Percentiles rank a stretch among this genome's conserved stretches.
Evolutionary conservation across 345 rosid genomes (phyloP).

Genomic region (Arabis alpina): DNA sequence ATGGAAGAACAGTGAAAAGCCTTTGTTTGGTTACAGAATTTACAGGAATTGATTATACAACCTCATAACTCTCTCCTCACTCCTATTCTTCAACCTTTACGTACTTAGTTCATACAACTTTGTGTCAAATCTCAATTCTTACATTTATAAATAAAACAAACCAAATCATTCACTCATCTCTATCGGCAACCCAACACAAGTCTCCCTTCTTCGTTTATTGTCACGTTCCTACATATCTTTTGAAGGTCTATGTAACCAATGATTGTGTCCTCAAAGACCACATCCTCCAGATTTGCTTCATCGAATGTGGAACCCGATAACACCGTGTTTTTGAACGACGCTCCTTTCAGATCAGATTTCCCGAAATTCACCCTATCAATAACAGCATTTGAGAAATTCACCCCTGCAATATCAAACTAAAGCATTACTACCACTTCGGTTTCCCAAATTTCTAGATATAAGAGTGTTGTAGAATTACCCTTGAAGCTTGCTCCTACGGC

Average conservation of each 20-base stretch:
- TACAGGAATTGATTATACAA: conserved; percentile 34
- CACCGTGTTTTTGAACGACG: conserved; percentile 74
- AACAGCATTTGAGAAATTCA: conserved; percentile 84
- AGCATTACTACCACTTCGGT: conserved; percentile 19
- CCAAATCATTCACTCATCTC: neutral
- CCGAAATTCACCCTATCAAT: conserved; percentile 80
- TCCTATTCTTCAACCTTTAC: conserved; percentile 23
- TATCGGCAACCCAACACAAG: conserved; percentile 46
- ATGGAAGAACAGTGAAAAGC: conserved; percentile 10
- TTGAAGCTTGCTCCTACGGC: conserved; percentile 98
- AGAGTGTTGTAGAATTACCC: conserved; percentile 46
- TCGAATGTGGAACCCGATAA: conserved; percentile 85
- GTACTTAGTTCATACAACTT: conserved; percentile 10
- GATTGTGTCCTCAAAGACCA: conserved; percentile 44
- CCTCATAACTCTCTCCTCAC: conserved; percentile 8
- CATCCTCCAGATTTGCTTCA: conserved; percentile 71
- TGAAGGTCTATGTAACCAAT: conserved; percentile 46
- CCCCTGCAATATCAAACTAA: conserved; percentile 52
- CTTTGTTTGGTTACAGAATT: conserved; percentile 28
- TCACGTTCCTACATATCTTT: conserved; percentile 42
- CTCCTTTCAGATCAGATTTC: conserved; percentile 81
- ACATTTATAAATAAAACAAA: neutral
- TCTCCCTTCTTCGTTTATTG: conserved; percentile 47
- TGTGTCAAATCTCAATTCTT: conserved; percentile 29
- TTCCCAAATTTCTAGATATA: neutral